Evolutionary conservation across 2,329 filamentous ascomycete species (phyloP).

Genomic region (Aspergillus carbonarius): DNA sequence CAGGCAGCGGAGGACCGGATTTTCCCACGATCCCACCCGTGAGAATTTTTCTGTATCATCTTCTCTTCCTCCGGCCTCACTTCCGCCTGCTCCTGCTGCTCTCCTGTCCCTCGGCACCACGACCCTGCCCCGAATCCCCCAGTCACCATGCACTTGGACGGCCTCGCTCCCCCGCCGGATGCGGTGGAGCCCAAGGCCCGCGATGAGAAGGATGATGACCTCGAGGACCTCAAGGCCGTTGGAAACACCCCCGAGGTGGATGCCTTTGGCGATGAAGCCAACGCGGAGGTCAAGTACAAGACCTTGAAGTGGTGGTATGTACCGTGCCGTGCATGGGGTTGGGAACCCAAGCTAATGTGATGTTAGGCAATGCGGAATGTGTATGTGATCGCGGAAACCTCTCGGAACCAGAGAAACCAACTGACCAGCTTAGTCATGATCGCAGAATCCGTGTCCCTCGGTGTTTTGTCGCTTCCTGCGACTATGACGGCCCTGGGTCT

Average conservation of each 20-base stretch:
- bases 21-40: background rate
- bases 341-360: conserved; percentile 32
- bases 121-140: background rate
- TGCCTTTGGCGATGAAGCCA: conserved; percentile 35
- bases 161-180: conserved; percentile 9
- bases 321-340: background rate
- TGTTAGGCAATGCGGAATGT: conserved; percentile 39
- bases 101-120: background rate
- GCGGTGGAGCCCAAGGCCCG: conserved; percentile 16
- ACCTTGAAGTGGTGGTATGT: conserved; percentile 44
- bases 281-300: conserved; percentile 47
- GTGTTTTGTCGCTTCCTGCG: conserved; percentile 56
- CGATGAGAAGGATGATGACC: conserved; percentile 6
- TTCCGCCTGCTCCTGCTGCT: background rate
- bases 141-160: conserved; percentile 2
- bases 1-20: background rate
- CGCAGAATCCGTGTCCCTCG: conserved; percentile 57
- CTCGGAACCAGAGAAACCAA: background rate
- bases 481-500: conserved; percentile 53
- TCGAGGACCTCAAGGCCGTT: conserved; percentile 16
- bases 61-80: background rate
- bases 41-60: background rate
- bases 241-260: conserved; percentile 18
- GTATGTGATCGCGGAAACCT: conserved; percentile 20
- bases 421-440: conserved; percentile 47